Base-by-base conservation (phyloP, 371 early-diverging fungal genomes). In the Haplosporangium sp. region DNA sequence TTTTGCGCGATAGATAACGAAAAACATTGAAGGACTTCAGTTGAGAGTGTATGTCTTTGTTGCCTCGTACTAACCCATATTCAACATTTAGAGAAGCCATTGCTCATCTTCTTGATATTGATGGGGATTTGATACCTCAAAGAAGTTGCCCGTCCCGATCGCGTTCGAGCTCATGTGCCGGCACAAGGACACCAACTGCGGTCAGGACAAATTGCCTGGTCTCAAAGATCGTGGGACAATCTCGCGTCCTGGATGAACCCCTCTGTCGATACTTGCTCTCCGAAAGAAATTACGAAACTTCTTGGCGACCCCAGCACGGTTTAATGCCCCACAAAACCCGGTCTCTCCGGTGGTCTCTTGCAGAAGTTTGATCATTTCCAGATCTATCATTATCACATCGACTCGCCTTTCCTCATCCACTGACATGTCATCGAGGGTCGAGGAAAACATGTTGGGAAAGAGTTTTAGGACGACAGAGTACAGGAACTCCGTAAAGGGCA, bases 371-470 rank as follows among this genome's bases (percentile, higher is more conserved):
- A 97, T 95, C 92, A 97, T 93, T 67, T 97, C 94, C 13, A 96
- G 82, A 53, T 96, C 87, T 52, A 96, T 93, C 81, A 93, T 91
- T 54, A 95, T 82, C 55, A 93, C 83, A 86, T 94, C 92, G 74
- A 87, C 91, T 73, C 90, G 89, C 82, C 96, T 97, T 83, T 96
- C 95, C 76, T 98, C 96, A 85, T 94, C 91, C 67, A 88, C 86
- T 68, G 87, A 92, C 83, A 95, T 92, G 89, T 92, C 91, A 81
- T 95, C 96, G 82, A 94, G 98, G 3, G 98, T 97, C 66, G 93
- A 93, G 3, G 98, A 98, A 50, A 98, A 82, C 95, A 98, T 95
- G 81, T 95, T 94, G 38, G 98, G 98, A 90, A 97, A 98, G 50
- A 98, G 80, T 81, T 94, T 93, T 38, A 98, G 85, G 8, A 94